phyloP scores from a whole-genome alignment of 306 rosid genomes.

The Citrullus colocynthis region DNA sequence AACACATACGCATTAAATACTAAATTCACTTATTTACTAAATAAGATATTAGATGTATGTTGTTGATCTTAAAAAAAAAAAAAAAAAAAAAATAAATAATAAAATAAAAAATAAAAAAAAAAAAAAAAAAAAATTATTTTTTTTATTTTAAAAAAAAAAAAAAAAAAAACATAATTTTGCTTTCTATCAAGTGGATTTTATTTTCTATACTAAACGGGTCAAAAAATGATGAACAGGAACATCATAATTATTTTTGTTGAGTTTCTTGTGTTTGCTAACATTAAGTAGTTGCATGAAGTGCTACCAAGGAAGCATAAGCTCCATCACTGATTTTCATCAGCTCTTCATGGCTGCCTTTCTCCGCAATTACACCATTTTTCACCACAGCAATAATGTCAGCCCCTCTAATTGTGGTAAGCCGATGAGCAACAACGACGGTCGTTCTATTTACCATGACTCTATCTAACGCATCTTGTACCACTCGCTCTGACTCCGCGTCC shows the following conservation, averaged over 20 bases:
- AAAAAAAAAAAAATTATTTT: too few relatives aligned
- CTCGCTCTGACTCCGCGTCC: constrained; percentile 69
- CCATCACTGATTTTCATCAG: constrained; percentile 58
- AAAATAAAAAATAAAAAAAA: too few relatives aligned
- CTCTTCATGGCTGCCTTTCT: constrained; percentile 60
- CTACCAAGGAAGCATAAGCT: constrained; percentile 62
- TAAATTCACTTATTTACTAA: too few relatives aligned
- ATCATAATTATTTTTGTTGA: not conserved
- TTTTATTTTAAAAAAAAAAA: too few relatives aligned
- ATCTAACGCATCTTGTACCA: constrained; percentile 82
- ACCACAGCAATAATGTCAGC: constrained; percentile 66
- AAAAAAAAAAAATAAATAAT: too few relatives aligned
- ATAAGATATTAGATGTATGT: too few relatives aligned
- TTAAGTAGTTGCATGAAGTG: constrained; percentile 44
- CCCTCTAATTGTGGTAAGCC: constrained; percentile 62
- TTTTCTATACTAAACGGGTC: too few relatives aligned
- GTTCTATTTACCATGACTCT: constrained; percentile 67
- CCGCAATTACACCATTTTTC: constrained; percentile 59
- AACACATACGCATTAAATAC: not conserved
- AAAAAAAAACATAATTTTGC: too few relatives aligned
- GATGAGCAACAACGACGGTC: constrained; percentile 75
- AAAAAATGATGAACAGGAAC: too few relatives aligned
- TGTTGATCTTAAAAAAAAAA: too few relatives aligned
- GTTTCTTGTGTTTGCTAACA: not conserved
- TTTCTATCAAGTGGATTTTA: too few relatives aligned